Base-by-base conservation (phyloP, 2,329 filamentous ascomycete species). In the Hymenoscyphus albidus region DNA sequence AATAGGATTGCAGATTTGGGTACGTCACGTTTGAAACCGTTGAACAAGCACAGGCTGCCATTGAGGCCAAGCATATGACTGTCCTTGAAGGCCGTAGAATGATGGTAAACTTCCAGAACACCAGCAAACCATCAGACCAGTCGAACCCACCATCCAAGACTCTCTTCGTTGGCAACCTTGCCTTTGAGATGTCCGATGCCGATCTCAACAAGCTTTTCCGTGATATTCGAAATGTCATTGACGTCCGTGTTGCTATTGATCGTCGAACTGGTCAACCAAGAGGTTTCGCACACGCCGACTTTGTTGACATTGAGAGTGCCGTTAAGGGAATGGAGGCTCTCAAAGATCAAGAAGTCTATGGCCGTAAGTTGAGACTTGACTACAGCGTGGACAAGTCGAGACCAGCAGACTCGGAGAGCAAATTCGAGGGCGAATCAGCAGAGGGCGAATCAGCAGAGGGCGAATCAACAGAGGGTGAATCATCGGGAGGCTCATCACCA, bases 221-320 rank as follows among this genome's bases (percentile, higher is more conserved):
- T 64, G 83, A 86, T 31, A 81, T 96, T 65, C 80, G 83, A 59
- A 89, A 91, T 75, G 83, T 94, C 58, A 78, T 83, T 62, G 90
- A 93, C 72, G 87, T 96, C 58, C 87, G 93, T 66, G 88, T 96
- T 63, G 90, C 92, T 61, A 89, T 95, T 71, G 92, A 96, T 78
- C 85, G 90, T 71, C 83, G 87, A 69, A 93, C 90, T 6, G 92
- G 92, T 57, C 88, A 90, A 78, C 90, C 90, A 44, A 84, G 91
- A 75, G 93, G 93, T 67, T 96, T 95, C 75, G 90, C 89, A 22
- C 92, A 96, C 75, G 89, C 88, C 59, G 91, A 96, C 74, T 96
- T 96, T 76, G 73, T 83, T 55, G 85, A 90, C 70, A 75, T 88
- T 48, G 83, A 87, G 67, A 86, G 85, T 67, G 91, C 92, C n/a